Evolutionary conservation across 108 stramenopile species (phyloP).

Genomic region (Bacterosira constricta): DNA sequence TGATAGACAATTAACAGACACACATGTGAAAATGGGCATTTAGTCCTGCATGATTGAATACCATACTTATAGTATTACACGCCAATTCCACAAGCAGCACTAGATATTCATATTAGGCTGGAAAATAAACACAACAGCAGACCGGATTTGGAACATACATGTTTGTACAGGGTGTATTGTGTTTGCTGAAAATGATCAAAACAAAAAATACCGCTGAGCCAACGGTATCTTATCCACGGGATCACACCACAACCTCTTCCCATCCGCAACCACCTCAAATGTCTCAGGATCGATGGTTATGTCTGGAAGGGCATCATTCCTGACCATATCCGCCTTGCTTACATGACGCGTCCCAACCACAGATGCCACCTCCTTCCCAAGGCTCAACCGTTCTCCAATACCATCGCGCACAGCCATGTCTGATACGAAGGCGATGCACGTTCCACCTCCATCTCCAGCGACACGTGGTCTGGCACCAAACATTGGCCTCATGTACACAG

Average conservation of each 20-base stretch:
- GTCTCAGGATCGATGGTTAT: conserved; percentile 96
- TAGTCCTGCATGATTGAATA: too few species aligned
- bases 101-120: too few species aligned
- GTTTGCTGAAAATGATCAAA: too few species aligned
- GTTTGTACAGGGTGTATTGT: too few species aligned
- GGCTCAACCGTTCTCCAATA: conserved; percentile 63
- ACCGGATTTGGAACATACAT: too few species aligned
- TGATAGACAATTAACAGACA: too few species aligned
- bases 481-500: conserved; percentile 97
- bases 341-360: conserved; percentile 81
- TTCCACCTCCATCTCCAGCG: conserved; percentile 56
- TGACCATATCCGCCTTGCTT: conserved; percentile 93
- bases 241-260: conserved; percentile 89
- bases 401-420: conserved; percentile 61
- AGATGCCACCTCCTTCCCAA: conserved; percentile 79
- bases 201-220: conserved; percentile 93
- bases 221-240: conserved; percentile 86
- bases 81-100: too few species aligned
- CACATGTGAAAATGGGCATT: too few species aligned
- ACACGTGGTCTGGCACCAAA: conserved; percentile 77
- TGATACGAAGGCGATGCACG: conserved; percentile 88
- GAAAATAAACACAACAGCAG: too few species aligned
- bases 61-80: too few species aligned
- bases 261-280: conserved; percentile 93
- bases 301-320: conserved; percentile 89